Conservation (phyloP, 306 rosid species). For the Glycine soja region DNA sequence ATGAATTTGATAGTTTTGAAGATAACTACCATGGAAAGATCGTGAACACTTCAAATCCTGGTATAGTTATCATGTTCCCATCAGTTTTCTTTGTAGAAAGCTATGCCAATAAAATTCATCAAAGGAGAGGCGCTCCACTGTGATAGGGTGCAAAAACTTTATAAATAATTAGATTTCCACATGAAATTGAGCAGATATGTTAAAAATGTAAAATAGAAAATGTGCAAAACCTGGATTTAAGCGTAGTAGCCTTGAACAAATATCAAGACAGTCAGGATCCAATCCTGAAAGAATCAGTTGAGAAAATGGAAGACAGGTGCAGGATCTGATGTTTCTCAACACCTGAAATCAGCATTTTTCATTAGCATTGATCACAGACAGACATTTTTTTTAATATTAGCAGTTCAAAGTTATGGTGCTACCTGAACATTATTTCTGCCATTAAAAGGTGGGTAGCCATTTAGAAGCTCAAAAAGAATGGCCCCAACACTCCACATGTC, state of each 20-base stretch:
- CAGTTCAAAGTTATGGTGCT: background rate
- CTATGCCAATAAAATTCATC: constrained; percentile 65
- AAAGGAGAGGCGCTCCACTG: constrained; percentile 66
- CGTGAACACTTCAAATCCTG: background rate
- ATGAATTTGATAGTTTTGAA: constrained; percentile 10
- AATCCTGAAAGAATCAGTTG: constrained; percentile 48
- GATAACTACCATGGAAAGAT: background rate
- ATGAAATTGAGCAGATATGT: background rate
- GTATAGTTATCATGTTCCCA: constrained; percentile 9
- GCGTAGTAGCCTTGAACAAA: constrained; percentile 63
- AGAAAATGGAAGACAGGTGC: constrained; percentile 65
- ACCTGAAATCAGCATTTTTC: constrained; percentile 51
- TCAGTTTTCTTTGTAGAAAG: constrained; percentile 46
- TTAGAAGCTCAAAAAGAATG: constrained; percentile 75
- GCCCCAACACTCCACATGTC: constrained; percentile 84
- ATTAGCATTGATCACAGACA: constrained; percentile 21
- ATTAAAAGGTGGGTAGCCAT: constrained; percentile 71
- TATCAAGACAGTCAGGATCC: constrained; percentile 63
- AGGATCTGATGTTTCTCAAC: constrained; percentile 61
- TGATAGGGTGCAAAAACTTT: constrained; percentile 27
- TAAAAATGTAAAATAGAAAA: constrained; percentile 9
- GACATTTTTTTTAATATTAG: background rate
- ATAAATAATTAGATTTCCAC: constrained; percentile 27
- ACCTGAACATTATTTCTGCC: constrained; percentile 75
- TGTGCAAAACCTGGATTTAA: constrained; percentile 60